Evolutionary conservation across 2,329 filamentous ascomycete species (phyloP).

Genomic region (Monosporascus sp.): DNA sequence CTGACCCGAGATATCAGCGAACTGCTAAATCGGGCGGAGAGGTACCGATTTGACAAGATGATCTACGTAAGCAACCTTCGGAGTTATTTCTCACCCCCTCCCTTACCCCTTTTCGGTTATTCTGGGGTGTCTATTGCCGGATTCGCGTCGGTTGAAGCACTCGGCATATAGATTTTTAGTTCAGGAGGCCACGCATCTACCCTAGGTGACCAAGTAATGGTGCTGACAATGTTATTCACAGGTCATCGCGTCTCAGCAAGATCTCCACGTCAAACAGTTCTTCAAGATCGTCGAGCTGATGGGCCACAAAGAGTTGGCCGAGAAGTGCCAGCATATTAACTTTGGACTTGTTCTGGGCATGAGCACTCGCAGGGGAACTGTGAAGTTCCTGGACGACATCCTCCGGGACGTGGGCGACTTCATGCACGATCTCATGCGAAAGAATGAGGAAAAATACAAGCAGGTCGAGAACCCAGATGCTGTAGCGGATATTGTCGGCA

Average conservation of each 20-base stretch:
- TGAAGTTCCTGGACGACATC: slow-evolving; percentile 57
- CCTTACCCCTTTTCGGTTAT: not conserved
- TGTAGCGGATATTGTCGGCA: slow-evolving; percentile 83
- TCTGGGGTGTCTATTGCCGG: not conserved
- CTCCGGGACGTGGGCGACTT: slow-evolving; percentile 77
- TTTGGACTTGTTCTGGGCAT: slow-evolving; percentile 69
- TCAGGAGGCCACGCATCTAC: not conserved
- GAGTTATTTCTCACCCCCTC: not conserved
- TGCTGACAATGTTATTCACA: not conserved
- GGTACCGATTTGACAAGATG: slow-evolving; percentile 68
- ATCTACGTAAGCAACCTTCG: slow-evolving; percentile 49
- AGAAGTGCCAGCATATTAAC: slow-evolving; percentile 68
- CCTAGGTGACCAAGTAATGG: too few species aligned
- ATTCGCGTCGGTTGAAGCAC: not conserved
- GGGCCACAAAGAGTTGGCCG: slow-evolving; percentile 61
- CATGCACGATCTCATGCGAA: slow-evolving; percentile 97
- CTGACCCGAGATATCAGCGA: slow-evolving; percentile 75
- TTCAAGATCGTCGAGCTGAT: slow-evolving; percentile 74
- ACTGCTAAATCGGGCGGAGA: slow-evolving; percentile 57
- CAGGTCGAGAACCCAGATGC: slow-evolving; percentile 80
- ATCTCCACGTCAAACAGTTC: slow-evolving; percentile 67
- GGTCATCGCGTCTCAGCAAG: slow-evolving; percentile 65
- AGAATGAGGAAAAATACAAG: slow-evolving; percentile 83
- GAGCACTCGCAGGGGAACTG: slow-evolving; percentile 67
- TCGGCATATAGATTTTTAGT: not conserved